phyloP scores from a whole-genome alignment of 176 grass and related monocot genomes.

The Triticum timopheevii region DNA sequence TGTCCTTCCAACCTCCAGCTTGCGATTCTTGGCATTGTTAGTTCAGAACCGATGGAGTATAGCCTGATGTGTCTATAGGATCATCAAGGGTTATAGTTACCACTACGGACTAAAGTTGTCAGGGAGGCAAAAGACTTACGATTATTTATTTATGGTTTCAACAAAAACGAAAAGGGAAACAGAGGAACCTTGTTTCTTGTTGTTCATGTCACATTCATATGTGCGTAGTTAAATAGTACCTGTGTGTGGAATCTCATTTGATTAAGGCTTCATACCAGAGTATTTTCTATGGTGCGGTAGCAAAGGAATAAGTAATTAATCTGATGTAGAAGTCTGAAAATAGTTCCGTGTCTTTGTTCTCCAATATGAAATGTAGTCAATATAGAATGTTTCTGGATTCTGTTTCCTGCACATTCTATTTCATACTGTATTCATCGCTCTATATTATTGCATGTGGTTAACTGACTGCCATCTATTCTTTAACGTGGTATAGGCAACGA shows the following conservation, averaged over 20 bases:
- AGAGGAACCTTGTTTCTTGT: background rate
- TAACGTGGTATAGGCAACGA: constrained; percentile 38
- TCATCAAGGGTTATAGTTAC: background rate
- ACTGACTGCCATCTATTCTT: constrained; percentile 18
- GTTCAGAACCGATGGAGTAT: background rate
- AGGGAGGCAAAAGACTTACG: background rate
- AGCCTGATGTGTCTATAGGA: background rate
- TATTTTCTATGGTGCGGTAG: background rate
- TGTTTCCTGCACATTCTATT: background rate
- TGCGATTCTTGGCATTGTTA: background rate
- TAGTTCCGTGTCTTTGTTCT: background rate
- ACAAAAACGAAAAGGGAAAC: background rate
- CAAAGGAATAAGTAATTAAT: background rate
- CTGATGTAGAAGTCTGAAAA: background rate
- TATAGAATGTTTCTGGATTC: background rate
- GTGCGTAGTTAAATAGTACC: background rate
- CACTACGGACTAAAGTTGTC: background rate
- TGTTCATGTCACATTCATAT: background rate
- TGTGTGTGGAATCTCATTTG: background rate
- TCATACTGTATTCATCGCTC: background rate
- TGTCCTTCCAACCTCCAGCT: background rate
- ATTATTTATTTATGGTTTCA: background rate
- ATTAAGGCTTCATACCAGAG: background rate
- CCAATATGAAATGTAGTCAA: background rate
- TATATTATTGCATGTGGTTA: background rate